These are phyloP conservation scores for Agroathelia rolfsii DNA, from an alignment of 1,284 basidiomycete genomes.

Conservation along the genomic window DNA sequence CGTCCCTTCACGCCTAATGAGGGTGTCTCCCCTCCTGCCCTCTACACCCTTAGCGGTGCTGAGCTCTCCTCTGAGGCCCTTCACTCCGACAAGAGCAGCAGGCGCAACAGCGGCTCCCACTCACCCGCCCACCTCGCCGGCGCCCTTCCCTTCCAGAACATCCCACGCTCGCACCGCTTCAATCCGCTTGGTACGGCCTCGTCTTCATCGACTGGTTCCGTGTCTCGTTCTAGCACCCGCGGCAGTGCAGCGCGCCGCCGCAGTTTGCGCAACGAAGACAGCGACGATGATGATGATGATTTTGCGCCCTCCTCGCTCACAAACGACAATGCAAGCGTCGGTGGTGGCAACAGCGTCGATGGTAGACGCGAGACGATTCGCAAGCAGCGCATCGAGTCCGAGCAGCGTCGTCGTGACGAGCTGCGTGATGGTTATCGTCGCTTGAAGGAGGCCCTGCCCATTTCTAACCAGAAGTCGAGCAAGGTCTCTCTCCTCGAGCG, in stretches of 20 bases:
- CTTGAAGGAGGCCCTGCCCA: conserved; percentile 76
- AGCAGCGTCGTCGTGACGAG: conserved; percentile 80
- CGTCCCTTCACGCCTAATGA: conserved; percentile 62
- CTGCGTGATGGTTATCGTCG: conserved; percentile 79
- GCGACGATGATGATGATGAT: conserved; percentile 51
- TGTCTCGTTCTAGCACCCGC: conserved; percentile 31
- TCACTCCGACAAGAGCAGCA: conserved; percentile 51
- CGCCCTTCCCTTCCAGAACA: conserved; percentile 41
- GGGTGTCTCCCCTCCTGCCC: conserved; percentile 57
- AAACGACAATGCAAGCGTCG: too few relatives aligned
- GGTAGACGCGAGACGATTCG: conserved; percentile 76
- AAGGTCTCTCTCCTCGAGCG: conserved; percentile 81
- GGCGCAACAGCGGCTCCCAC: conserved; percentile 54
- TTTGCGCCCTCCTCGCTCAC: conserved; percentile 42
- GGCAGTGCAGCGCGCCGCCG: conserved; percentile 45
- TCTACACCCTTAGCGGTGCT: conserved; percentile 58
- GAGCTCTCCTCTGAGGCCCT: conserved; percentile 63
- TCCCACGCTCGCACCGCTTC: conserved; percentile 64
- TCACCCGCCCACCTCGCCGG: conserved; percentile 42
- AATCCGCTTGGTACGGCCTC: conserved; percentile 57
- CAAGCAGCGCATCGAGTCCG: conserved; percentile 78
- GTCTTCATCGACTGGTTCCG: too few relatives aligned
- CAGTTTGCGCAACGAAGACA: conserved; percentile 51
- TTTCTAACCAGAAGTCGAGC: conserved; percentile 81
- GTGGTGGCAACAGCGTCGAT: conserved; percentile 32